Evolutionary conservation across 2,329 filamentous ascomycete genomes (phyloP), one percentile per base, ranked within the genome.

Genomic region (Sporothrix mexicana): DNA sequence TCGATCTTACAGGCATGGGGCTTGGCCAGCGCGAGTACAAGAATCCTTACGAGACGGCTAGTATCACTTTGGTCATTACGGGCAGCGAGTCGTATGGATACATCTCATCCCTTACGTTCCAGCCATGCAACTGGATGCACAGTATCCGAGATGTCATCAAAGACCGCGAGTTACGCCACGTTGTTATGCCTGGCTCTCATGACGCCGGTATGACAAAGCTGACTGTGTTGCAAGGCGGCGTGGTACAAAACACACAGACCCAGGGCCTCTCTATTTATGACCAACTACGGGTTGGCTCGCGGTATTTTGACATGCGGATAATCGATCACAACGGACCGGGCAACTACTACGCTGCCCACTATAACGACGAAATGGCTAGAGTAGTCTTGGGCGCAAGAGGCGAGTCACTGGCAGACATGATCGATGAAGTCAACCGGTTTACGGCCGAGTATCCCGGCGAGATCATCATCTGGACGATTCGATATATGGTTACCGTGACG

Each of bases 151-250:
- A 79, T 20, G 77, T 78, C 2, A 81, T 82, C 73, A 77, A 78
- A 51, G 78, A 80, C 73, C 81, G 85, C 12, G 81, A 80, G 0
- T 76, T 87, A 0, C 82, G 82, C 69, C 81, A 85, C 43, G 79
- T 87, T 20, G 80, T 83, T 67, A 83, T 87, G 80, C 85, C 85
- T 0, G 85, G 84, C 9, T 81, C 83, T 3, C 84, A 87, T 73
- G 84, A 86, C 73, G 80, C 84, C 0, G 85, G 84, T n/a, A 86
- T 87, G 84, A 82, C 80, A 30, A 79, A 12, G 45, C 5, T 47
- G 7, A 13, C n/a, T n/a, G n/a, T n/a, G n/a, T n/a, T n/a, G 12
- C 45, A 47, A 47, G 7, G 12, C n/a, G n/a, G n/a, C n/a, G n/a
- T n/a, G n/a, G n/a, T n/a, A n/a, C n/a, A n/a, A n/a, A n/a, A n/a